Percentiles rank a stretch among this genome's conserved stretches.
Evolutionary conservation across 768 basidiomycete genomes (phyloP).

Genomic region (Pleurotus pulmonarius): DNA sequence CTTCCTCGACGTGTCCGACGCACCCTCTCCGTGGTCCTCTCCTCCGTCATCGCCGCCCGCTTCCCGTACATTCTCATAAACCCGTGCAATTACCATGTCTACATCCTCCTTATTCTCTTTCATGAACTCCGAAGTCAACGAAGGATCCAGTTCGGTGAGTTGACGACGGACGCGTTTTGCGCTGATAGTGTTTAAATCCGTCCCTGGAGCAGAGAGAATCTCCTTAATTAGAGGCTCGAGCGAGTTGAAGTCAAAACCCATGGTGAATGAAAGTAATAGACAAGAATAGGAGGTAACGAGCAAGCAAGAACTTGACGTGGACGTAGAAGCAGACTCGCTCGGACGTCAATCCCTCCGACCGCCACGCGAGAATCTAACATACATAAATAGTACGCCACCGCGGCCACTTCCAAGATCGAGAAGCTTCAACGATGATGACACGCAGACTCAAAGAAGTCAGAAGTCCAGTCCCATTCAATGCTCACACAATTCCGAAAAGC

Average conservation of each 20-base stretch:
- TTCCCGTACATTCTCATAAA: constrained; percentile 59
- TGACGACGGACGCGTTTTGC: constrained; percentile 87
- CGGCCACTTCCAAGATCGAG: neutral
- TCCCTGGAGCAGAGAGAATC: constrained; percentile 74
- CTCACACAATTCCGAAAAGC: neutral
- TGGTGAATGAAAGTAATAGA: constrained; percentile 18
- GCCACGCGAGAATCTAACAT: constrained; percentile 5
- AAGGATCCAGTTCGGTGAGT: constrained; percentile 48
- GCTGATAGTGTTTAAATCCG: constrained; percentile 75
- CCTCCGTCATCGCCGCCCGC: constrained; percentile 26
- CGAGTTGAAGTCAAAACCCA: constrained; percentile 49
- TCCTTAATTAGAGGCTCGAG: constrained; percentile 60
- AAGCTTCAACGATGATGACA: neutral
- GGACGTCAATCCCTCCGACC: constrained; percentile 2
- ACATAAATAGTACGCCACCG: neutral
- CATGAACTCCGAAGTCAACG: constrained; percentile 55
- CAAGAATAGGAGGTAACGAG: constrained; percentile 16
- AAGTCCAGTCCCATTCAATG: neutral
- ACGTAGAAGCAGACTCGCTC: neutral
- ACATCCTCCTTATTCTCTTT: constrained; percentile 67
- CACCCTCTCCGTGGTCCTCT: constrained; percentile 22
- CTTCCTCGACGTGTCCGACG: constrained; percentile 27
- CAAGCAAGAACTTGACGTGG: constrained; percentile 1
- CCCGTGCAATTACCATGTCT: constrained; percentile 61
- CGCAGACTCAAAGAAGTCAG: no score